Evolutionary conservation across 129 eudicot genomes (phyloP), one percentile per base, ranked within the genome.

Genomic region (Gnaphalium uliginosum): DNA sequence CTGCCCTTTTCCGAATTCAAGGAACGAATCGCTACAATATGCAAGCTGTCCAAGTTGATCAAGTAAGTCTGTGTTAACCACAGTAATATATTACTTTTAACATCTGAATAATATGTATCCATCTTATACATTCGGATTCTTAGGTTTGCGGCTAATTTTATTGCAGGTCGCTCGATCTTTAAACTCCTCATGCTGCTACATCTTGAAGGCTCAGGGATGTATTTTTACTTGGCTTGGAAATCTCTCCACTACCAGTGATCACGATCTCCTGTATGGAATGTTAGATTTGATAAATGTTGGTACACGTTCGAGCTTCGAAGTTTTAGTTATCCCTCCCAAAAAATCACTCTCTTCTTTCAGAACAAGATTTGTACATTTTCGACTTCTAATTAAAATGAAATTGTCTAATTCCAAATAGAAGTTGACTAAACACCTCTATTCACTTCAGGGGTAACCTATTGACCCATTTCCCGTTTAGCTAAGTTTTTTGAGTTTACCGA

Each of bases 241-340:
- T 62, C 86, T 85, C 33, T 73, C 96, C 30, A 66, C 96, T 48
- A 66, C 77, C 23, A 81, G 81, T 48, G 92, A 83, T 78, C 96
- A 87, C 41, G 96, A 89, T 77, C 82, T 89, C 74, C 79, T 87
- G 15, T 84, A 89, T 39, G 85, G 92, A 78, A 88, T 87, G 96
- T 75, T 89, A 61, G 89, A 84, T 78, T 72, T 86, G 70, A 80
- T 89, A 73, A 86, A 83, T 86, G 96, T 89, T 50, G 19, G 89
- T 82, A 57, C 79, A 75, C 66, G 25, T 74, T 63, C 22, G 1
- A 35, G 82, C 64, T 60, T 59, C 72, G 57, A 13, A 17, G 48
- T 37, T 51, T 67, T 35, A 18, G 6, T 56, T 60, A 7, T 39
- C 14, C 13, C 23, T 27, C 17, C 67, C 24, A 11, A 17, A n/a